phyloP scores from a whole-genome alignment of 164 flowering plant genomes.

The Vitis rupestris region DNA sequence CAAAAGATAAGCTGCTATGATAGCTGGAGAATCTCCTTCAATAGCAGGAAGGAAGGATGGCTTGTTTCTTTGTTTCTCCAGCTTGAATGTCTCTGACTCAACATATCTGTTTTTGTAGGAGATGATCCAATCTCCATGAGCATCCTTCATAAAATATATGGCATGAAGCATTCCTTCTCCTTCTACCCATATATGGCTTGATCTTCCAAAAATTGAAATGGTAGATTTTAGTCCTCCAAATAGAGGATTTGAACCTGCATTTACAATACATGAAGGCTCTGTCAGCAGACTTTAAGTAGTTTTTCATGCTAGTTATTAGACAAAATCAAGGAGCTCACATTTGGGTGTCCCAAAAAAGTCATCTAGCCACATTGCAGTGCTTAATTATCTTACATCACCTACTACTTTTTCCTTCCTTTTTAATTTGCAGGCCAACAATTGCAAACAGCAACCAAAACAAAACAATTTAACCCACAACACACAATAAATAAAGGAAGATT shows the following conservation, averaged over 20 bases:
- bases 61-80: conserved; percentile 40
- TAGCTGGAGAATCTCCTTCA: conserved; percentile 50
- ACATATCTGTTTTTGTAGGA: conserved; percentile 58
- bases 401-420: too few species aligned
- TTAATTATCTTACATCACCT: too few species aligned
- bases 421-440: too few species aligned
- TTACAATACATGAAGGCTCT: too few species aligned
- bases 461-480: too few species aligned
- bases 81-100: conserved; percentile 47
- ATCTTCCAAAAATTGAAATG: conserved; percentile 47
- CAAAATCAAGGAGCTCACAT: too few species aligned
- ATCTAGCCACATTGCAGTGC: too few species aligned
- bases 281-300: too few species aligned
- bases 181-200: conserved; percentile 58
- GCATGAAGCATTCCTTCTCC: conserved; percentile 83
- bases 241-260: conserved; percentile 64
- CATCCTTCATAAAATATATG: conserved; percentile 36
- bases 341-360: too few species aligned
- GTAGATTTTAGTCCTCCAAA: conserved; percentile 56
- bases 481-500: too few species aligned
- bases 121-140: conserved; percentile 30
- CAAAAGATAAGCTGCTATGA: conserved; percentile 39
- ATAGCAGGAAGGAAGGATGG: conserved; percentile 52
- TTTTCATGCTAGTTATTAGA: too few species aligned
- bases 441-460: too few species aligned